phyloP scores from a whole-genome alignment of 768 basidiomycete species.

The Coprinopsis sp. region DNA sequence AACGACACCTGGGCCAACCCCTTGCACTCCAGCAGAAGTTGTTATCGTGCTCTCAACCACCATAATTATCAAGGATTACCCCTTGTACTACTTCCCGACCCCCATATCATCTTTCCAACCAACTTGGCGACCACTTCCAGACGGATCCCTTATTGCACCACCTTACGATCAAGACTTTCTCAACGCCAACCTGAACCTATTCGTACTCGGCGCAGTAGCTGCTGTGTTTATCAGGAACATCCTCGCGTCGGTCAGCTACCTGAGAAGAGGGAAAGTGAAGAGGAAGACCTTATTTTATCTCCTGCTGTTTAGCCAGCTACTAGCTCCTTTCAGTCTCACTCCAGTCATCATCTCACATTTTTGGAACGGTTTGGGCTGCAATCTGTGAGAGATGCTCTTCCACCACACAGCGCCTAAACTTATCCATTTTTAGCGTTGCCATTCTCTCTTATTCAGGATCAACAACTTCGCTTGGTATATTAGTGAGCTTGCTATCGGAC shows the following conservation, averaged over 20 bases:
- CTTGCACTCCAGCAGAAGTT: constrained; percentile 38
- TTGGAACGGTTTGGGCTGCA: constrained; percentile 36
- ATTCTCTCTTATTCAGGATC: constrained; percentile 31
- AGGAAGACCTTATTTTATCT: constrained; percentile 56
- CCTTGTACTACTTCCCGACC: constrained; percentile 34
- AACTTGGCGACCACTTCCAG: constrained; percentile 38
- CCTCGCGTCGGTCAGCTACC: constrained; percentile 43
- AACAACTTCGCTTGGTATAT: constrained; percentile 34
- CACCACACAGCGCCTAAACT: constrained; percentile 3
- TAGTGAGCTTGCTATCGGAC: constrained; percentile 27
- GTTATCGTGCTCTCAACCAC: constrained; percentile 47
- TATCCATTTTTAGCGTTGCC: constrained; percentile 27
- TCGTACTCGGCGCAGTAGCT: constrained; percentile 45
- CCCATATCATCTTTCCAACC: constrained; percentile 45
- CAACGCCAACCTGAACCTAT: constrained; percentile 37
- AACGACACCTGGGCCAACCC: constrained; percentile 28
- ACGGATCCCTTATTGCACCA: constrained; percentile 57
- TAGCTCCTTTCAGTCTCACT: constrained; percentile 42
- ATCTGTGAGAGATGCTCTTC: constrained; percentile 33
- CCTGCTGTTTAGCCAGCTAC: constrained; percentile 49
- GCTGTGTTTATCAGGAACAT: constrained; percentile 53
- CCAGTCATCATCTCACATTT: constrained; percentile 47
- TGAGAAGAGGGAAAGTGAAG: constrained; percentile 51
- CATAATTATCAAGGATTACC: constrained; percentile 44
- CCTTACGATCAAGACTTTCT: constrained; percentile 40